These are phyloP conservation scores for Pleurostoma richardsiae DNA, from an alignment of 2,329 filamentous ascomycete species.

Conservation along the genomic window DNA sequence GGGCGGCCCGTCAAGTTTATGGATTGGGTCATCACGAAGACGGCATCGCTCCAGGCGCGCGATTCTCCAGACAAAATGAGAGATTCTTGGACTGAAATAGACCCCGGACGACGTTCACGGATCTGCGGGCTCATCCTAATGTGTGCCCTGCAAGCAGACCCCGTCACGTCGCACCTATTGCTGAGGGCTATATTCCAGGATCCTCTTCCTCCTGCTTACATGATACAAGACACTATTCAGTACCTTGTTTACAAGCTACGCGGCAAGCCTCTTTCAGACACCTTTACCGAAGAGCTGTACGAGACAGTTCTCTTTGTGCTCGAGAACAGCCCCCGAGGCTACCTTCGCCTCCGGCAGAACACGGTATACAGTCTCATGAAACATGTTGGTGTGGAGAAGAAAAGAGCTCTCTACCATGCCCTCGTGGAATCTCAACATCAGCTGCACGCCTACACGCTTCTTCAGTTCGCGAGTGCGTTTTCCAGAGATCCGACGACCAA, in stretches of 20 bases:
- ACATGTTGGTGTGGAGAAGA: conserved; percentile 10
- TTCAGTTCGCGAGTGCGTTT: conserved; percentile 43
- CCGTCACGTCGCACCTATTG: conserved; percentile 10
- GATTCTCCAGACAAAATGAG: conserved; percentile 23
- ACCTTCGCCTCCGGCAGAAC: conserved; percentile 29
- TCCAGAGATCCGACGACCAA: conserved; percentile 33
- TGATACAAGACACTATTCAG: conserved; percentile 11
- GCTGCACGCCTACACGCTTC: conserved; percentile 35
- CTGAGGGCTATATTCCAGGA: conserved; percentile 13
- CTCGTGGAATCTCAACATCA: conserved; percentile 20
- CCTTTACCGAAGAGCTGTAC: conserved; percentile 4
- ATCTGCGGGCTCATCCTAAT: conserved; percentile 28
- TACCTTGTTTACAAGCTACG: conserved; percentile 4
- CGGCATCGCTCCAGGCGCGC: conserved; percentile 23
- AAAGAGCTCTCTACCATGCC: conserved; percentile 26
- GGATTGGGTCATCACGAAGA: conserved; percentile 12
- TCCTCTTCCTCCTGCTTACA: conserved; percentile 7
- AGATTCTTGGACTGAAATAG: conserved; percentile 23
- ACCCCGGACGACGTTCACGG: conserved; percentile 15
- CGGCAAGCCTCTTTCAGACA: too few relatives aligned
- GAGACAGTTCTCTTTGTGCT: conserved; percentile 9
- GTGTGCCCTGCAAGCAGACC: conserved; percentile 8
- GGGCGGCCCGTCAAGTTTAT: not conserved
- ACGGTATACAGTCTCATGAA: conserved; percentile 19
- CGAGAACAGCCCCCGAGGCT: conserved; percentile 3